These are phyloP conservation scores for Phytopythium ostracodes DNA, from an alignment of 352 stramenopile species.

Conservation along the genomic window DNA sequence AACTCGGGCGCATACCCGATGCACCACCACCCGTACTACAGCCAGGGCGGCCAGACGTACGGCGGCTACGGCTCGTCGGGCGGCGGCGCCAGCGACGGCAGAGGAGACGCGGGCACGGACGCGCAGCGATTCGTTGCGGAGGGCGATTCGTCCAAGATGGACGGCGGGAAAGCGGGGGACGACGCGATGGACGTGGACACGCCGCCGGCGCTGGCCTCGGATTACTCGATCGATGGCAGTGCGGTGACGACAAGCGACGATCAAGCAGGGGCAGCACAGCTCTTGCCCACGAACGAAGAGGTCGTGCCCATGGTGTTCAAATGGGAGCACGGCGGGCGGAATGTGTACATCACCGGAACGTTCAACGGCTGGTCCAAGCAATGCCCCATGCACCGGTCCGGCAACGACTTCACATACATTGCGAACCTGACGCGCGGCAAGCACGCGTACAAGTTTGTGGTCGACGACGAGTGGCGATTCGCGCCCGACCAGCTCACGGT, in stretches of 20 bases:
- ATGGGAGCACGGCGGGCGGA: conserved; percentile 96
- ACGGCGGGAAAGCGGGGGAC: conserved; percentile 9
- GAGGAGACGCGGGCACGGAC: conserved; percentile 7
- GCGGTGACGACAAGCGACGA: conserved; percentile 11
- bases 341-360: conserved; percentile 98
- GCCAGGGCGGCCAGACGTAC: conserved; percentile 19
- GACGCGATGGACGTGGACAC: conserved; percentile 74
- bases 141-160: background rate
- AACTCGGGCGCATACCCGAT: conserved; percentile 57
- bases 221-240: conserved; percentile 19
- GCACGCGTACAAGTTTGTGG: conserved; percentile 99
- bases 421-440: conserved; percentile 96
- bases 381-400: conserved; percentile 98
- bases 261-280: conserved; percentile 9
- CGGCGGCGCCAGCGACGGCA: background rate
- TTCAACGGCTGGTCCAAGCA: conserved; percentile 99
- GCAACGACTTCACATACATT: conserved; percentile 99
- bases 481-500: conserved; percentile 94
- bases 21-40: conserved; percentile 69
- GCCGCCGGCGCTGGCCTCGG: conserved; percentile 25
- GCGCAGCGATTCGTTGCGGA: background rate
- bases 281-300: conserved; percentile 7
- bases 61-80: conserved; percentile 1
- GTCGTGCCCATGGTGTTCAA: conserved; percentile 95
- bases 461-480: conserved; percentile 99